Evolutionary conservation across 768 basidiomycete species (phyloP), one percentile per base, ranked within the genome.

Genomic region (Tulasnella sp.): DNA sequence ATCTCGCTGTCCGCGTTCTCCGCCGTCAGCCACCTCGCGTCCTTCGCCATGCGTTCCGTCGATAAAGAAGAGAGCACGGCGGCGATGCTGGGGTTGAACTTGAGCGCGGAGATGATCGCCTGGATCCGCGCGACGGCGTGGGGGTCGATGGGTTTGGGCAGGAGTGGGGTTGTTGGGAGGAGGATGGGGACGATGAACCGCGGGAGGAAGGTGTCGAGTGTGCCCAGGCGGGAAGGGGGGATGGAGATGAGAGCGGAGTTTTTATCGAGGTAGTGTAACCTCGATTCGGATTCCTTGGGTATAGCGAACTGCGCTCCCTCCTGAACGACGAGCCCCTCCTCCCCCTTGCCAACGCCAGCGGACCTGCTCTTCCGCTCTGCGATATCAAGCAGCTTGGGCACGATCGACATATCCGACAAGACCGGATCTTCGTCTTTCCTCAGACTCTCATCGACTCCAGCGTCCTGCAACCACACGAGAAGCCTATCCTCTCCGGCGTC

Each of bases 1-100:
- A 96, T 91, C 14, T 88, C 88, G 11, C 92, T 93, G 54, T 83
- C 82, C n/a, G 84, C 85, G 79, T 91, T 90, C 82, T 97, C 95
- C 70, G 94, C 94, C 0, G 95, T 94, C 76, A 97, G 88, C 81
- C 89, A 96, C 72, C 90, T 87, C 67, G 96, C 86, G 82, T 94
- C 91, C 58, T 87, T 86, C 76, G 85, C 85, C 83, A 97, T 88
- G 79, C 89, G 87, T 12, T 86, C 82, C 17, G 91, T 79, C 38
- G 91, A 91, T 75, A 97, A 86, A 71, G 89, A 89, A 76, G 88
- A 86, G 34, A 95, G 88, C 76, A 92, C 85, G 45, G 87, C 84
- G 19, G 93, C 90, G 69, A 96, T 83, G 71, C 85, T 83, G 12
- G 93, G 89, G 79, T 92, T 85, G 81, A 94, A 95, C 80, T 86